A percentile compares a stretch with the other conserved stretches of the same genome.
phyloP scores from a whole-genome alignment of 257 asterid genomes.

The Nemophila menziesii region DNA sequence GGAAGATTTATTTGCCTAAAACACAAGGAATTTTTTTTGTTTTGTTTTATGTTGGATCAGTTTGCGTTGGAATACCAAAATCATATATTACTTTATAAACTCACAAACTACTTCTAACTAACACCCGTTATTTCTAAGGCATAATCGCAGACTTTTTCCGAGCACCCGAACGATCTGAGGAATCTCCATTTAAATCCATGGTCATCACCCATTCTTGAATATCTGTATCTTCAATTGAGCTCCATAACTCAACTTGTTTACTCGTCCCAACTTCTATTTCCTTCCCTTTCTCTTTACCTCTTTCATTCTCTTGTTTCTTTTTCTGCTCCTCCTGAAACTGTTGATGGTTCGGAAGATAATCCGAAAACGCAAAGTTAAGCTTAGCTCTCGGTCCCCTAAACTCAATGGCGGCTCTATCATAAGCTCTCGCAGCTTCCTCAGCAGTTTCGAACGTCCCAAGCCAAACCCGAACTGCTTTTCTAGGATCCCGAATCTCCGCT shows the following conservation, averaged over 20 bases:
- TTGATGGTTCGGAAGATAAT: slow-evolving; percentile 29
- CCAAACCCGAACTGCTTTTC: slow-evolving; percentile 83
- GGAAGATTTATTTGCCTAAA: too few relatives aligned
- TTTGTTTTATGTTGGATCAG: too few relatives aligned
- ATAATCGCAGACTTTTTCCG: too few relatives aligned
- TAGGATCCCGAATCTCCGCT: slow-evolving; percentile 77
- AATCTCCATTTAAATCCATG: slow-evolving; percentile 46
- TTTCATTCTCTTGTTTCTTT: slow-evolving; percentile 4
- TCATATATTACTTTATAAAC: too few relatives aligned
- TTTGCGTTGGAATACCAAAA: too few relatives aligned
- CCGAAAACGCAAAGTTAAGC: slow-evolving; percentile 62
- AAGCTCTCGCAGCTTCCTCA: slow-evolving; percentile 80
- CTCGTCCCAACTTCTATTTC: slow-evolving; percentile 16
- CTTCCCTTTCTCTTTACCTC: neutral
- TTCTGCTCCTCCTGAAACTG: slow-evolving; percentile 6
- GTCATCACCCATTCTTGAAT: slow-evolving; percentile 45
- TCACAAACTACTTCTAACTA: too few relatives aligned
- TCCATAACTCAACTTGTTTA: slow-evolving; percentile 25
- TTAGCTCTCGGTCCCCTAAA: slow-evolving; percentile 88
- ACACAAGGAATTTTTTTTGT: too few relatives aligned
- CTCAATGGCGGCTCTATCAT: slow-evolving; percentile 72
- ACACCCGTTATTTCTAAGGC: neutral
- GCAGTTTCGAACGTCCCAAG: slow-evolving; percentile 78
- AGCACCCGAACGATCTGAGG: slow-evolving; percentile 36
- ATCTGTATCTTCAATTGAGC: slow-evolving; percentile 36